A percentile compares a stretch with the other conserved stretches of the same genome.
phyloP scores from a whole-genome alignment of 78 protist genomes.

The Chrysochromulina tobinii region DNA sequence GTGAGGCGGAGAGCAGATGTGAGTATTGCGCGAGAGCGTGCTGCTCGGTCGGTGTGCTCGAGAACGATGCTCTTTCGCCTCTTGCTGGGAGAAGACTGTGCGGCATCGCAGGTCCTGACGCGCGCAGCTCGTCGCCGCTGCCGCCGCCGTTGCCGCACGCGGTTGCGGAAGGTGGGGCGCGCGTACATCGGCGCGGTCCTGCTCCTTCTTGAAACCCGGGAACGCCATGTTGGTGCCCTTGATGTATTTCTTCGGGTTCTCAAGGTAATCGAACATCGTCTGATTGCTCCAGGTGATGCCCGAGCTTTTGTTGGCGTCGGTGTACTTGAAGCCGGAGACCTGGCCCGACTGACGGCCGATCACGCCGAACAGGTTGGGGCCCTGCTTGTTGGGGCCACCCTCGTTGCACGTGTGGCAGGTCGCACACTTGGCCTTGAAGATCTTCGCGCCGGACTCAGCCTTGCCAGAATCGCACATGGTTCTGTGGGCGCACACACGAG shows the following conservation, averaged over 20 bases:
- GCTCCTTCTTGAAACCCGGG: slow-evolving; percentile 73
- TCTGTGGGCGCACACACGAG: too few relatives aligned
- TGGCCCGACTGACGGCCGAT: slow-evolving; percentile 75
- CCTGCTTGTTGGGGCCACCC: slow-evolving; percentile 72
- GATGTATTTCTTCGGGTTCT: slow-evolving; percentile 88
- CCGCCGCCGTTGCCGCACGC: too few relatives aligned
- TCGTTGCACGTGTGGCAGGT: slow-evolving; percentile 78
- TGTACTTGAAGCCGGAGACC: slow-evolving; percentile 72
- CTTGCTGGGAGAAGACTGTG: too few relatives aligned
- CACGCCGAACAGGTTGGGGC: slow-evolving; percentile 80
- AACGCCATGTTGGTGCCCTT: slow-evolving; percentile 86
- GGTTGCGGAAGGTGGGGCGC: too few relatives aligned
- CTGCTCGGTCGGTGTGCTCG: too few relatives aligned
- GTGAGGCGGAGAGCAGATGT: too few relatives aligned
- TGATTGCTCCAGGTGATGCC: slow-evolving; percentile 79
- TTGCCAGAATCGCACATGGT: background rate
- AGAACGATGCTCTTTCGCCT: too few relatives aligned
- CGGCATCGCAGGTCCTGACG: too few relatives aligned
- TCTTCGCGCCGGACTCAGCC: slow-evolving; percentile 54
- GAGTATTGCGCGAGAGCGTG: too few relatives aligned
- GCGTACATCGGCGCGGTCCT: background rate
- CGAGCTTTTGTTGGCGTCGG: slow-evolving; percentile 69
- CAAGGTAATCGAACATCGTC: slow-evolving; percentile 72
- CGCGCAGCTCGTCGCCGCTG: too few relatives aligned
- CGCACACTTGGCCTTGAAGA: slow-evolving; percentile 80